Conservation (phyloP, 2,329 filamentous ascomycete species). For the Fusarium metavorans region DNA sequence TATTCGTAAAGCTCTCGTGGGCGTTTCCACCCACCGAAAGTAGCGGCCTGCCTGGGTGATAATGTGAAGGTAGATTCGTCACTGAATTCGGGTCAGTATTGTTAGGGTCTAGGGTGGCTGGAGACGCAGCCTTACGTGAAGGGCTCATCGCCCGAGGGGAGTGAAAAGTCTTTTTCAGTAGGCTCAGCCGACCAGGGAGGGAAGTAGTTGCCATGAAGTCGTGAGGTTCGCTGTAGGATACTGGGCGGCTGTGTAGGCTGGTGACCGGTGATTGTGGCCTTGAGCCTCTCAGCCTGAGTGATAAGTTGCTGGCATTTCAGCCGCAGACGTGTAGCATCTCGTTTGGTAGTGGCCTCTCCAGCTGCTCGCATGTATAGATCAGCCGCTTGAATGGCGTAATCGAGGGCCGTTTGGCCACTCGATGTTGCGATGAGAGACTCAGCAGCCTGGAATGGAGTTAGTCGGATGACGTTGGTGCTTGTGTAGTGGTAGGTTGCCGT, state of each 20-base stretch:
- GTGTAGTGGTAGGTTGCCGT: not conserved
- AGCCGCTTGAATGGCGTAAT: conserved; percentile 80
- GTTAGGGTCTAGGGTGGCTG: not conserved
- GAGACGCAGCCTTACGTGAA: conserved; percentile 69
- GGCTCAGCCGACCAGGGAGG: conserved; percentile 84
- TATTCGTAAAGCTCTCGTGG: conserved; percentile 69
- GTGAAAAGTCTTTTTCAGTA: conserved; percentile 69
- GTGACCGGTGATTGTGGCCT: conserved; percentile 53
- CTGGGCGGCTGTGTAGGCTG: not conserved
- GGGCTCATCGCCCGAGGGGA: conserved; percentile 58
- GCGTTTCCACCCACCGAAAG: conserved; percentile 88
- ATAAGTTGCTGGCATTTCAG: conserved; percentile 78
- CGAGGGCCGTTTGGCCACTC: conserved; percentile 70
- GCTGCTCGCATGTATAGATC: conserved; percentile 86
- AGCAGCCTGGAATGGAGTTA: conserved; percentile 48
- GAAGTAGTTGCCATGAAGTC: conserved; percentile 85
- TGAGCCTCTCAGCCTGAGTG: conserved; percentile 80
- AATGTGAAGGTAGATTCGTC: conserved; percentile 78
- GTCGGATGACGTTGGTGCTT: not conserved
- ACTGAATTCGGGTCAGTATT: conserved; percentile 54
- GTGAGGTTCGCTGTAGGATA: conserved; percentile 81
- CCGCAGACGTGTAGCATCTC: conserved; percentile 75
- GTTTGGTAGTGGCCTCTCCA: conserved; percentile 67
- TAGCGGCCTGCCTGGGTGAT: conserved; percentile 77
- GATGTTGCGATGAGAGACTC: conserved; percentile 53